Evolutionary conservation across 2,329 filamentous ascomycete genomes (phyloP), one percentile per base, ranked within the genome.

Genomic region (Allantophomopsis lycopodina): DNA sequence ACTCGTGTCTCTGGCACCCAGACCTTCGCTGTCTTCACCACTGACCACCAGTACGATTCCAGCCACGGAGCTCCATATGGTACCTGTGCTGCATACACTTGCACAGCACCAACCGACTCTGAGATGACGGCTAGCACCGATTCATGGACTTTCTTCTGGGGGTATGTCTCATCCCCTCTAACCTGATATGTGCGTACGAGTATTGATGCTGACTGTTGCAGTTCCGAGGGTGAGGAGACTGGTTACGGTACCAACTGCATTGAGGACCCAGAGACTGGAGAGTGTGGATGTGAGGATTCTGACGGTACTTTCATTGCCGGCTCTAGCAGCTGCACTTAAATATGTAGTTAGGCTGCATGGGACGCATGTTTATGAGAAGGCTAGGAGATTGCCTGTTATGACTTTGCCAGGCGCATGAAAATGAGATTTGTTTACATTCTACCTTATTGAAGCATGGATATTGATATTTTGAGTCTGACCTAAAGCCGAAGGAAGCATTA

Each of bases 1-100:
- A 61, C 58, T 6, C 54, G 58, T 13, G 52, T 51, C 8, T 55
- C 53, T 0, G 41, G 32, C 13, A 53, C 50, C 4, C 56, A 61
- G 44, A 60, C 58, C 31, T 61, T 60, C 39, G 58, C 58, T 15
- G 54, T 60, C 40, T 61, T 61, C 47, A 45, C 46, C 16, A 59
- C 56, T 6, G 62, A 69, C 50, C 64, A 66, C 50, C 49, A 64
- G 40, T 66, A 66, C 48, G 61, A 68, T 45, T 45, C 42, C 16
- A 48, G 48, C 43, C 40, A 66, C 42, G 66, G 66, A 17, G 59
- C 57, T 2, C 65, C 65, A 2, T 69, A 69, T 47, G 66, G 65
- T 1, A 68, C 63, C 4, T 69, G 62, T 50, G 51, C 44, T 18
- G 60, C 61, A 1, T 65, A 64, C 46, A 63, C 59, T 1, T 64